Conservation (phyloP, 129 eudicot genomes). For the Erigeron canadensis region DNA sequence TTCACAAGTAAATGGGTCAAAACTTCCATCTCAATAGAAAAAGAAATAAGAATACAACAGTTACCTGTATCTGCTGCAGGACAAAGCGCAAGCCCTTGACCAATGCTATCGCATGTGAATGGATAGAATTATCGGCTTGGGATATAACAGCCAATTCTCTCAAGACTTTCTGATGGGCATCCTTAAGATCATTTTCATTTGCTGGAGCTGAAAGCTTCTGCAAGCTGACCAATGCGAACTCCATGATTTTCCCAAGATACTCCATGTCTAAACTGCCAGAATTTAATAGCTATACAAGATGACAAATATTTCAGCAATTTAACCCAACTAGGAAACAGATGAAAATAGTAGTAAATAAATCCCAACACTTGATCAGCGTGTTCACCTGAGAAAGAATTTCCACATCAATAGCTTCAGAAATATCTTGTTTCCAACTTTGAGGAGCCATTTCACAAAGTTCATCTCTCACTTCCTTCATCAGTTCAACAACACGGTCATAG, state of each 20-base stretch:
- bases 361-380: not conserved
- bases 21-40: not conserved
- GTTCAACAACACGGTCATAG: conserved; percentile 61
- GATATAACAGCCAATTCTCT: conserved; percentile 63
- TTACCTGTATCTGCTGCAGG: conserved; percentile 80
- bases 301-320: conserved; percentile 4
- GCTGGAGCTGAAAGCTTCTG: conserved; percentile 97
- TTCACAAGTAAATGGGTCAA: not conserved
- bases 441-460: conserved; percentile 89
- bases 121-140: conserved; percentile 44
- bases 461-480: conserved; percentile 85
- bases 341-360: not conserved
- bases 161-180: conserved; percentile 58
- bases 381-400: conserved; percentile 77
- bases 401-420: conserved; percentile 69
- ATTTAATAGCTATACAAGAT: conserved; percentile 52
- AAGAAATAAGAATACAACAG: not conserved
- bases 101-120: conserved; percentile 59
- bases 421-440: conserved; percentile 82
- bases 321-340: not conserved
- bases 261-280: conserved; percentile 67
- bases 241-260: conserved; percentile 79
- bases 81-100: conserved; percentile 90
- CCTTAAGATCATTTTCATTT: conserved; percentile 57
- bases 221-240: conserved; percentile 69